Evolutionary conservation across 2,329 filamentous ascomycete species (phyloP).

Genomic region (Xylaria sp.): DNA sequence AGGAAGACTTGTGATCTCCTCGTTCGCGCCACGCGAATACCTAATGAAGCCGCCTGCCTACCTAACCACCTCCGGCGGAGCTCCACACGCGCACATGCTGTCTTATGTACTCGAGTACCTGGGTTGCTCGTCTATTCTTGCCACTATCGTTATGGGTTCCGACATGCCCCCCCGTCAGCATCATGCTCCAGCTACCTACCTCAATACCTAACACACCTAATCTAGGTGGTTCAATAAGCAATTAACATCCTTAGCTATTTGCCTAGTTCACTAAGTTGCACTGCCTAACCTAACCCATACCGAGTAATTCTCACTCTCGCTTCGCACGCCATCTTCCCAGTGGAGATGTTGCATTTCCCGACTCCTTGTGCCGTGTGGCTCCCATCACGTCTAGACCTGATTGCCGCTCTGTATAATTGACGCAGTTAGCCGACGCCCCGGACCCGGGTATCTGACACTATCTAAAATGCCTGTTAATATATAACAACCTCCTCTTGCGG

Average conservation of each 20-base stretch:
- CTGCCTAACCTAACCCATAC: not conserved
- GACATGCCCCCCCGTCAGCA: not conserved
- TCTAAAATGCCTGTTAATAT: conserved; percentile 24
- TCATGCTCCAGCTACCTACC: not conserved
- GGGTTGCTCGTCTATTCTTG: not conserved
- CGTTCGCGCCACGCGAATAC: not conserved
- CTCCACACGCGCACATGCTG: not conserved
- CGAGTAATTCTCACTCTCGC: not conserved
- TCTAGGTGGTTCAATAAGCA: not conserved
- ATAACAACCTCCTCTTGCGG: conserved; percentile 16
- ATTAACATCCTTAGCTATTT: not conserved
- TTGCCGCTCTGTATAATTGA: conserved; percentile 12
- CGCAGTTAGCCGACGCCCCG: conserved; percentile 13
- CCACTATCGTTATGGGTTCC: conserved; percentile 2
- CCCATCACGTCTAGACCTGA: conserved; percentile 4
- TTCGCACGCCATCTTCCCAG: conserved; percentile 18
- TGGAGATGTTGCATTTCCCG: conserved; percentile 43
- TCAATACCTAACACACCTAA: not conserved
- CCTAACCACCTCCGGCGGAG: not conserved
- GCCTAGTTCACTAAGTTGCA: not conserved
- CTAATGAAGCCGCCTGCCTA: not conserved
- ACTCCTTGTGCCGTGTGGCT: conserved; percentile 42
- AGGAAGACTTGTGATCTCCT: conserved; percentile 10
- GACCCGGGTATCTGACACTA: conserved; percentile 2
- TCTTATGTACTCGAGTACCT: not conserved